These are phyloP conservation scores for Pachysolen tannophilus DNA, from an alignment of 805 yeast species.

Conservation along the genomic window DNA sequence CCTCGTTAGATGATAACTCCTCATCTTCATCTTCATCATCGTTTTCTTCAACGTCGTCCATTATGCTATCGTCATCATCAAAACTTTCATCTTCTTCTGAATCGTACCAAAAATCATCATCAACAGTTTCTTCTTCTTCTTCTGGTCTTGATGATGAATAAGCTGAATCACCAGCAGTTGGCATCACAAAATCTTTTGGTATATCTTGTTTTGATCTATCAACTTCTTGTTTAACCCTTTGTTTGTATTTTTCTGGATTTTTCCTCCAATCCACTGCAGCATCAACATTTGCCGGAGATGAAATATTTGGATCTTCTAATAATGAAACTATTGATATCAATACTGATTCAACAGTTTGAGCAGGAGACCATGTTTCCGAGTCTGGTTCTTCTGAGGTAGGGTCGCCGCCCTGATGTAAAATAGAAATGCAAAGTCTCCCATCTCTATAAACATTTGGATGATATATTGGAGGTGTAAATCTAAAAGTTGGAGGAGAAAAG, in stretches of 20 bases:
- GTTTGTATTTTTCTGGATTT: conserved; percentile 67
- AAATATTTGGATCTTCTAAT: conserved; percentile 87
- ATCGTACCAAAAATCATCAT: conserved; percentile 25
- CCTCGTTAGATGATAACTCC: conserved; percentile 12
- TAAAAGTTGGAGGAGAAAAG: conserved; percentile 83
- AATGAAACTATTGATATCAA: conserved; percentile 84
- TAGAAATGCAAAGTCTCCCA: conserved; percentile 89
- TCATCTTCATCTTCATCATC: conserved; percentile 19
- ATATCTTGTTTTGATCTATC: conserved; percentile 78
- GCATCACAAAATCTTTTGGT: conserved; percentile 81
- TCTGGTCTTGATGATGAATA: conserved; percentile 21
- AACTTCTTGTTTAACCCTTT: conserved; percentile 72
- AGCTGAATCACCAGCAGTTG: conserved; percentile 56
- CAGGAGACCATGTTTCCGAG: conserved; percentile 91
- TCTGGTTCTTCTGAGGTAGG: conserved; percentile 87
- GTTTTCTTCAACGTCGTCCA: conserved; percentile 20
- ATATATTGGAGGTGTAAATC: conserved; percentile 87
- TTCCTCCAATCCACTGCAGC: conserved; percentile 90
- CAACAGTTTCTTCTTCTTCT: conserved; percentile 18
- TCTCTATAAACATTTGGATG: conserved; percentile 95
- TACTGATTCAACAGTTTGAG: conserved; percentile 87
- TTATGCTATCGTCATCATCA: conserved; percentile 12
- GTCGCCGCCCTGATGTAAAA: conserved; percentile 87
- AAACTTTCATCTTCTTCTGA: conserved; percentile 18
- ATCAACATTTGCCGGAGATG: conserved; percentile 93